phyloP scores from a whole-genome alignment of 2,329 filamentous ascomycete genomes.

The Purpureocillium takamizusanense region DNA sequence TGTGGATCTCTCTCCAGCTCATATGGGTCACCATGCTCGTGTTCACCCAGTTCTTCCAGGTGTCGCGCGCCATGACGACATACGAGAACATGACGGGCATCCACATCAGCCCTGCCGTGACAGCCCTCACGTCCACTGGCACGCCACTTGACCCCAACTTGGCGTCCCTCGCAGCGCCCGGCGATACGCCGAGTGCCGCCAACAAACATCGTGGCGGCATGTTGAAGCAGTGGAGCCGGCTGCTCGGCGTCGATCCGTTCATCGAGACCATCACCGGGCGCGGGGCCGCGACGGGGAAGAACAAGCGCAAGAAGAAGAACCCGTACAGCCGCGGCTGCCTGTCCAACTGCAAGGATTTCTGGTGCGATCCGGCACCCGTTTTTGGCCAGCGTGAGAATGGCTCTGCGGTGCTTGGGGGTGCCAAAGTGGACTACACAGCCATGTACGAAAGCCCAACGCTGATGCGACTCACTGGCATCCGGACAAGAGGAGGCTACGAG shows the following conservation, averaged over 20 bases:
- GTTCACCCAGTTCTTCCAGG: constrained; percentile 86
- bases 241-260: constrained; percentile 89
- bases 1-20: constrained; percentile 78
- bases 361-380: constrained; percentile 79
- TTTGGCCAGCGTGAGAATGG: constrained; percentile 70
- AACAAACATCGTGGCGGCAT: constrained; percentile 55
- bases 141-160: constrained; percentile 63
- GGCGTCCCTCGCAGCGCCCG: constrained; percentile 37
- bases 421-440: constrained; percentile 74
- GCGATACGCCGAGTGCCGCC: constrained; percentile 28
- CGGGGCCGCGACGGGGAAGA: constrained; percentile 52
- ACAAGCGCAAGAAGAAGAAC: constrained; percentile 56
- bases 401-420: constrained; percentile 66
- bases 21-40: constrained; percentile 97
- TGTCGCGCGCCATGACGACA: constrained; percentile 87
- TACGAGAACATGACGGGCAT: constrained; percentile 93
- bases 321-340: constrained; percentile 77
- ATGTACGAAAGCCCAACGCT: constrained; percentile 79
- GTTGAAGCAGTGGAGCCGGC: constrained; percentile 69
- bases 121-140: constrained; percentile 70
- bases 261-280: constrained; percentile 84
- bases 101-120: constrained; percentile 49
- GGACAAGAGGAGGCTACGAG: constrained; percentile 51
- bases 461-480: constrained; percentile 47
- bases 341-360: constrained; percentile 94